Percentiles rank a stretch among this genome's conserved stretches.
phyloP scores from a whole-genome alignment of 2,329 filamentous ascomycete genomes.

The Ceratocystis ficicola region DNA sequence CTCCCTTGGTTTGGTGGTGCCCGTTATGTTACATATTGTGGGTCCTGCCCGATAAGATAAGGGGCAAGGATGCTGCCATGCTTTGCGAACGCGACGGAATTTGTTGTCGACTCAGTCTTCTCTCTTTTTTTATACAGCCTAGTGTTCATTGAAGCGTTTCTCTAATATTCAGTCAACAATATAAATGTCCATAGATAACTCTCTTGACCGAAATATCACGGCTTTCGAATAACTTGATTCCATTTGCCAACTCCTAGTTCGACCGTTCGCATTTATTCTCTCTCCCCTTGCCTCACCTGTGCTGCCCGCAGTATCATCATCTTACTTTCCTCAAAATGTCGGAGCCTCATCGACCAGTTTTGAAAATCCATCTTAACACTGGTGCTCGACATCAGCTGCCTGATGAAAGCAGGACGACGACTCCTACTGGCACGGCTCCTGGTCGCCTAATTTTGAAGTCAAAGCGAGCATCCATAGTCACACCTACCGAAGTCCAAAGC shows the following conservation, averaged over 20 bases:
- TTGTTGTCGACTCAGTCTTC: neutral
- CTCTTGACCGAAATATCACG: neutral
- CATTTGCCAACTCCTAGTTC: neutral
- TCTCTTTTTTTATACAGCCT: neutral
- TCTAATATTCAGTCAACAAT: neutral
- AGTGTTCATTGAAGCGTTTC: neutral
- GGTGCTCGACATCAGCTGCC: slow-evolving; percentile 18
- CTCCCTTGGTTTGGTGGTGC: neutral
- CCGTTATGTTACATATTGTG: slow-evolving; percentile 11
- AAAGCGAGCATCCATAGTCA: slow-evolving; percentile 31
- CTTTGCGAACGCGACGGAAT: slow-evolving; percentile 18
- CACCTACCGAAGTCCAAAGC: slow-evolving; percentile 27
- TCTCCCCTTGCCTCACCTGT: neutral
- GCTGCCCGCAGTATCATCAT: neutral
- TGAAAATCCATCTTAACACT: slow-evolving; percentile 25
- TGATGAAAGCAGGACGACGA: slow-evolving; percentile 23
- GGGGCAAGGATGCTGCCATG: slow-evolving; percentile 1
- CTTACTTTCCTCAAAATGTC: slow-evolving; percentile 14
- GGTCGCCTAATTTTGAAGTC: slow-evolving; percentile 33
- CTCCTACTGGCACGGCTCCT: slow-evolving; percentile 23
- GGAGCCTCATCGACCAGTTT: slow-evolving; percentile 24
- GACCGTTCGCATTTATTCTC: no score
- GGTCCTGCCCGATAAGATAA: slow-evolving; percentile 19
- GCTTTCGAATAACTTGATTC: neutral
- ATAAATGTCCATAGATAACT: neutral